Base-by-base conservation (phyloP, 169 alveolate genomes). In the Plasmodium billcollinsi region DNA sequence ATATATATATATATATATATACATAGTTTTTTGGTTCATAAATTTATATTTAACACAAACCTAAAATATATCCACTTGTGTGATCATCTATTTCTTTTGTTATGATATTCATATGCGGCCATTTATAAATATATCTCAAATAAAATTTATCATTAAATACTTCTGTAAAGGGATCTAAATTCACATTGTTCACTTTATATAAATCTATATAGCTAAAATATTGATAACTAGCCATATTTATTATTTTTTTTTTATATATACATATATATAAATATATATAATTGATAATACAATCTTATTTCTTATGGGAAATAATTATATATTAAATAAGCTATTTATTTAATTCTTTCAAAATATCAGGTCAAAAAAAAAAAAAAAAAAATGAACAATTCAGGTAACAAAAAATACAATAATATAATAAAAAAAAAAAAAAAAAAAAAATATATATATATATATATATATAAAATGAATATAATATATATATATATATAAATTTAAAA, bases 141-240 rank as follows among this genome's bases (percentile, higher is more conserved):
- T 83, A 83, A 59, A 83, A 83, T 21, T 83, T 63, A 58, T 72
- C 85, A 52, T 83, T 73, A 58, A 72, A 83, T 14, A 72, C 75
- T 62, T 83, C 91, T 8, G 91, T 83, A 56, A 83, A 83, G n/a
- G 91, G 91, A 15, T 83, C 91, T 58, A 83, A 67, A 58, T 83
- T 83, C 14, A 83, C 73, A 72, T 62, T 83, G 45, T 83, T 73
- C 39, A 83, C 62, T 72, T 73, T 71, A 66, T 83, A 83, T 43
- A 83, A 72, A 83, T 83, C 91, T 59, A 83, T 54, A 29, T 73
- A 83, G 21, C 89, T 76, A 39, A 76, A 67, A 67, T 63, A 76
- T 24, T 76, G 89, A 69, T 76, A 76, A 33, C 89, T 76, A 65
- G 89, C 76, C 89, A 76, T 76, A 49, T 65, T 76, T 74, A 20